Evolutionary conservation across 371 early-diverging fungal species (phyloP), one percentile per base, ranked within the genome.

Genomic region (Thermomucor indicae-seudaticae): DNA sequence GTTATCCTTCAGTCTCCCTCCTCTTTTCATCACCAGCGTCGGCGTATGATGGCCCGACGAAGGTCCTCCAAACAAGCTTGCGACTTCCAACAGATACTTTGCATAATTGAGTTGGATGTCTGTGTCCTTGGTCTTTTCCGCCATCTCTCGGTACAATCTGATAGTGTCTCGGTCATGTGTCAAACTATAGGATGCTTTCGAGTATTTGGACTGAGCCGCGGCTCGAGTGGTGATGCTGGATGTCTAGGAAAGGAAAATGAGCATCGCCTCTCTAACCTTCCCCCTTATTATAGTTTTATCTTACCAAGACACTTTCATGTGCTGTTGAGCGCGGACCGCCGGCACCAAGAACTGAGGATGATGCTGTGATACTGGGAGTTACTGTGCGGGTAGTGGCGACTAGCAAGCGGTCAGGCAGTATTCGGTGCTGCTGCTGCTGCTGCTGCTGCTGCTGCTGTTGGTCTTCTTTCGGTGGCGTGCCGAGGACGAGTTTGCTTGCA

Each of bases 21-120:
- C 49, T 19, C 51, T 40, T 27, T 57, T 50, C 45, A 56, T 35
- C 39, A 44, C 39, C 23, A 43, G 34, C 7, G 24, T 46, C 38
- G 35, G 20, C 7, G 35, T 20, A 12, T 24, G 35, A 32, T 46
- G 32, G 43, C 4, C 12, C 8, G 23, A 22, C 16, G 11, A 8
- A 17, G 47, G 17, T 12, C 17, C 27, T 11, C 51, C 60, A 27
- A 57, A 64, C 1, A 53, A 22, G 11, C 41, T 41, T 10, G 65
- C 57, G 50, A 80, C 73, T 48, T 83, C 81, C 7, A 89, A 66
- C 23, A 89, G 57, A 47, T 85, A 87, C 43, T 84, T 82, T 20
- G 90, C 93, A 72, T 90, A 92, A 31, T 80, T 85, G 17, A 92
- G 69, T 66, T 89, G 92, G 17, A 85, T 79, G 6, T 63, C 74